Base-by-base conservation (phyloP, 2,329 filamentous ascomycete genomes). In the Madurella mycetomatis region DNA sequence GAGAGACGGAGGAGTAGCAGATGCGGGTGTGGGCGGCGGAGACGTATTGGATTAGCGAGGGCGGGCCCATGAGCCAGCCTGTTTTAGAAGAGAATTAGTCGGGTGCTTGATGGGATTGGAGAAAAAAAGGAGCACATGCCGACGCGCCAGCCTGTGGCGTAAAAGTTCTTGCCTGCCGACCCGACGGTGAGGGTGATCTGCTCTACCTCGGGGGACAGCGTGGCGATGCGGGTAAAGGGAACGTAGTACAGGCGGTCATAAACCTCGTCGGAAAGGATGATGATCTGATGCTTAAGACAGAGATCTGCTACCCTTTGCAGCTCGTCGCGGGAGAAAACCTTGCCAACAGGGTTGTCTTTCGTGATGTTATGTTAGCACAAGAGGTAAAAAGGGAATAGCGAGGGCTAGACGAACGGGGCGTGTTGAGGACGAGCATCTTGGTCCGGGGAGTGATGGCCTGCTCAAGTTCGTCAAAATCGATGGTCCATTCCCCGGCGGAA, bases 161-260 rank as follows among this genome's bases (percentile, higher is more conserved):
- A 97, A 73, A 99, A 99, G 77, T 94, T 95, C 81, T 99, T 99
- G 64, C 94, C 94, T 1, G 91, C 94, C 0, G 91, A 96, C 17
- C 94, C 94, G 31, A 99, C 94, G 0, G 94, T 97, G 47, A 99
- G 73, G 4, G 94, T 97, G 62, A 95, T 80, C 55, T 83, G 83
- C 63, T 91, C 91, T 49, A 97, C 84, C 69, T 96, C 91, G 0
- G 92, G 91, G 0, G 90, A 95, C 16, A 99, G 76, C 0, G 91
- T 96, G 19, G 90, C 90, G 52, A 97, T 87, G 64, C 94, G 84
- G 1, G 92, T 97, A 69, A 97, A 99, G 0, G 92, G 92, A 1
- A 91, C 89, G 69, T 97, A 99, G 79, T 87, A 96, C 0, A 99
- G 82, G 25, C 91, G 85, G 71, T 99, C 94, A 70, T 99, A 99